Evolutionary conservation across 2,329 filamentous ascomycete species (phyloP).

Genomic region (Erysiphe pulchra): DNA sequence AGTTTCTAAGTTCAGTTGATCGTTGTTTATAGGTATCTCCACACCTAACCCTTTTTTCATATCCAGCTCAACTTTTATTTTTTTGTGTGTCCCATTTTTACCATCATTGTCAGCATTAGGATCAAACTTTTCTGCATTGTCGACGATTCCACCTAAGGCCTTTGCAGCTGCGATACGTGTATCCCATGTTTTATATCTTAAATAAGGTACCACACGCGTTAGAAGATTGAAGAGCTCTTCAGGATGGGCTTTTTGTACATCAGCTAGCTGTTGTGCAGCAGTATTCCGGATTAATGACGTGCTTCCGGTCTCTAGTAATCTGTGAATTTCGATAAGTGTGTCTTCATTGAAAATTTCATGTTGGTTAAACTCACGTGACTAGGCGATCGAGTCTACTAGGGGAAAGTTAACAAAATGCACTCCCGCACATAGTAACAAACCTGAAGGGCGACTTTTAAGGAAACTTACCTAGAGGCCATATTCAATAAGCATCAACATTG

Average conservation of each 20-base stretch:
- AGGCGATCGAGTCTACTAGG: constrained; percentile 48
- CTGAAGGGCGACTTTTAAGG: neutral
- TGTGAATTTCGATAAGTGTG: constrained; percentile 15
- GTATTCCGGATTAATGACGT: constrained; percentile 91
- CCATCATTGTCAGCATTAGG: constrained; percentile 39
- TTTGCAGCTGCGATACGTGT: constrained; percentile 82
- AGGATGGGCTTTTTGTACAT: constrained; percentile 93
- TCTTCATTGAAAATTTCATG: neutral
- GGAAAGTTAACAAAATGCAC: constrained; percentile 5
- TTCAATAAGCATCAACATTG: constrained; percentile 8
- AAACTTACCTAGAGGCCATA: constrained; percentile 15
- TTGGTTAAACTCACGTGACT: constrained; percentile 46
- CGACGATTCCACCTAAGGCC: constrained; percentile 79
- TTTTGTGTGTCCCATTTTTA: constrained; percentile 15
- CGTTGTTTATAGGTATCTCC: constrained; percentile 17
- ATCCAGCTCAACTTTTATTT: neutral
- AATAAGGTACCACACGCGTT: constrained; percentile 79
- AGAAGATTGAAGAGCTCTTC: constrained; percentile 93
- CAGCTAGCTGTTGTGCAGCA: constrained; percentile 83
- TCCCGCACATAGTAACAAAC: neutral
- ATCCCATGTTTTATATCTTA: constrained; percentile 91
- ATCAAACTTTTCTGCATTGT: constrained; percentile 68
- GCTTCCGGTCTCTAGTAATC: constrained; percentile 89
- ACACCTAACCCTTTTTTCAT: constrained; percentile 33
- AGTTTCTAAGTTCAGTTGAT: constrained; percentile 42